A percentile compares a stretch with the other conserved stretches of the same genome.
phyloP scores from a whole-genome alignment of 371 early-diverging fungal species.

The Actinomortierella ambigua region DNA sequence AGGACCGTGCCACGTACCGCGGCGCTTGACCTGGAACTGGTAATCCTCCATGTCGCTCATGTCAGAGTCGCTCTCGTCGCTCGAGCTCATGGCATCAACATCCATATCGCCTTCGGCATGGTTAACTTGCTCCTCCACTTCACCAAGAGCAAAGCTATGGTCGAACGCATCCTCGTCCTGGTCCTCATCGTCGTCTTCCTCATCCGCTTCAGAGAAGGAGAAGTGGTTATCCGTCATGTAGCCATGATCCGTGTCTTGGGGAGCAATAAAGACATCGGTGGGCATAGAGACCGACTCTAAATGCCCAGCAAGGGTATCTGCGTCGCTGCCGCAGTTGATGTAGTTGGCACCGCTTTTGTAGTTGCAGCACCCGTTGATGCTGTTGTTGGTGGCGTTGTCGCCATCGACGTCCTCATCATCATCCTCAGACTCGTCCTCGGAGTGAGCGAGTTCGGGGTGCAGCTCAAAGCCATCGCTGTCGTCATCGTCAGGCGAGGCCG shows the following conservation, averaged over 20 bases:
- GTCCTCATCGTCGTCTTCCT: conserved; percentile 27
- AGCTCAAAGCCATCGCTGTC: conserved; percentile 2
- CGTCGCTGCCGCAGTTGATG: too few species aligned
- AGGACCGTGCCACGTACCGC: conserved; percentile 46
- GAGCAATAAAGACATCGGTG: background rate
- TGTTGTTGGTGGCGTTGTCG: too few species aligned
- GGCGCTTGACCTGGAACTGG: conserved; percentile 36
- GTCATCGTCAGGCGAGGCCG: conserved; percentile 41
- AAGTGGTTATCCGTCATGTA: conserved; percentile 38
- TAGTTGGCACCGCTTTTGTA: too few species aligned
- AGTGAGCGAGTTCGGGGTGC: conserved; percentile 41
- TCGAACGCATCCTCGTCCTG: conserved; percentile 38
- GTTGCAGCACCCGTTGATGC: too few species aligned
- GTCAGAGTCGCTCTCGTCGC: conserved; percentile 46
- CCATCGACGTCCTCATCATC: conserved; percentile 25
- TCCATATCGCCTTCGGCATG: conserved; percentile 37
- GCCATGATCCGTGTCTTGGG: conserved; percentile 13
- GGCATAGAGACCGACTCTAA: too few species aligned
- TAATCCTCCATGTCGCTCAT: conserved; percentile 40
- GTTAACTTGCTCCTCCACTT: conserved; percentile 37
- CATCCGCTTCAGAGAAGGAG: conserved; percentile 42
- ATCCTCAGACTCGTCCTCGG: conserved; percentile 36
- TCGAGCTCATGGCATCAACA: conserved; percentile 45
- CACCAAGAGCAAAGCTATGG: background rate
- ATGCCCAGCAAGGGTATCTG: too few species aligned